A percentile compares a stretch with the other conserved stretches of the same genome.
These are phyloP conservation scores for Schwanniomyces vanrijiae DNA, from an alignment of 805 yeast genomes.

Conservation along the genomic window DNA sequence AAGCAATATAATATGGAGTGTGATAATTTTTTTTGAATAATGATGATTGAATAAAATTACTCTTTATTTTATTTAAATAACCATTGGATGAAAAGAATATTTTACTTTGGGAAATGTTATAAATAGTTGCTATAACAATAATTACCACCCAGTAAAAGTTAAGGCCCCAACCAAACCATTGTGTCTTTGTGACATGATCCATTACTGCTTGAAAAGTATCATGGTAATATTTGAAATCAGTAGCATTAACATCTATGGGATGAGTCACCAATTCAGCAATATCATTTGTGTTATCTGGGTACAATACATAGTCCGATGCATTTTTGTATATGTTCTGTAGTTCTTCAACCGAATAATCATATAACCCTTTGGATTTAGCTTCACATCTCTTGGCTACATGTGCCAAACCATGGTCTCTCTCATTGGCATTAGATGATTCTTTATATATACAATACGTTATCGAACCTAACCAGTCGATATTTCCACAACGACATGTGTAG, in stretches of 20 bases:
- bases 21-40: background rate
- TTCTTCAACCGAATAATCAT: slow-evolving; percentile 31
- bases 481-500: slow-evolving; percentile 41
- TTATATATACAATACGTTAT: slow-evolving; percentile 41
- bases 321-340: slow-evolving; percentile 18
- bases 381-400: slow-evolving; percentile 38
- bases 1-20: slow-evolving; percentile 1
- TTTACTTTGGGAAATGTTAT: background rate
- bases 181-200: slow-evolving; percentile 3
- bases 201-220: background rate
- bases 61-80: background rate
- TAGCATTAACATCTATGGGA: slow-evolving; percentile 31
- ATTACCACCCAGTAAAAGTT: slow-evolving; percentile 4
- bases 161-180: slow-evolving; percentile 5
- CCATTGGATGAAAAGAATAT: background rate
- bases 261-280: slow-evolving; percentile 17
- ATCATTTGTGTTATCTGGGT: slow-evolving; percentile 14
- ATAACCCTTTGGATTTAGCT: slow-evolving; percentile 23
- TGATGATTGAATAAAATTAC: background rate
- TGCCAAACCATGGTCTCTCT: slow-evolving; percentile 36
- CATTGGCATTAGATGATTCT: slow-evolving; percentile 25
- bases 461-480: slow-evolving; percentile 45
- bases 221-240: slow-evolving; percentile 10
- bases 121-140: background rate
- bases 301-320: slow-evolving; percentile 31